phyloP scores from a whole-genome alignment of 257 asterid genomes.

The Fraxinus anomala region DNA sequence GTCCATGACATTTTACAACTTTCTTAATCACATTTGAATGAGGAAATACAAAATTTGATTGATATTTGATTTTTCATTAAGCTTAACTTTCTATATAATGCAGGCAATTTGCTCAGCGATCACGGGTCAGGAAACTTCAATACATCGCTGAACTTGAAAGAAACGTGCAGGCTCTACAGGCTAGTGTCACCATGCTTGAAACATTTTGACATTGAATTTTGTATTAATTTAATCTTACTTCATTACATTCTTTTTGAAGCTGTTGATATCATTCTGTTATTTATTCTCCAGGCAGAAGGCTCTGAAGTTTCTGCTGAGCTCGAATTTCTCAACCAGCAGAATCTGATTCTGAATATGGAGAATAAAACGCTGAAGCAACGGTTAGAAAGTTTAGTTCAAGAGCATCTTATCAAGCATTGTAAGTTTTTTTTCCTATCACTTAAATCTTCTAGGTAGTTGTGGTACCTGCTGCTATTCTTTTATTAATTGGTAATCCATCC shows the following conservation, averaged over 20 bases:
- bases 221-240: not conserved
- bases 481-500: not conserved
- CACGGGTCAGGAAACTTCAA: slow-evolving; percentile 78
- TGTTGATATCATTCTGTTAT: slow-evolving; percentile 16
- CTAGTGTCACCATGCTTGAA: slow-evolving; percentile 27
- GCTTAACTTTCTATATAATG: slow-evolving; percentile 24
- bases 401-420: slow-evolving; percentile 71
- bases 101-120: slow-evolving; percentile 87
- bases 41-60: not conserved
- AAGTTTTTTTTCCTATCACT: slow-evolving; percentile 31
- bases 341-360: slow-evolving; percentile 77
- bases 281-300: slow-evolving; percentile 58
- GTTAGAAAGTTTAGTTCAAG: slow-evolving; percentile 70
- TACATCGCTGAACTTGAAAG: slow-evolving; percentile 85
- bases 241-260: not conserved
- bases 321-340: slow-evolving; percentile 76
- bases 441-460: not conserved
- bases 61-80: slow-evolving; percentile 14
- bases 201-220: slow-evolving; percentile 7
- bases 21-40: not conserved
- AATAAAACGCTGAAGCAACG: slow-evolving; percentile 80
- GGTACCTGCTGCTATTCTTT: not conserved
- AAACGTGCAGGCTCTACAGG: slow-evolving; percentile 75
- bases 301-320: slow-evolving; percentile 72
- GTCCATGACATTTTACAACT: not conserved